Evolutionary conservation across 257 asterid species (phyloP).

Genomic region (Penstemon davidsonii): DNA sequence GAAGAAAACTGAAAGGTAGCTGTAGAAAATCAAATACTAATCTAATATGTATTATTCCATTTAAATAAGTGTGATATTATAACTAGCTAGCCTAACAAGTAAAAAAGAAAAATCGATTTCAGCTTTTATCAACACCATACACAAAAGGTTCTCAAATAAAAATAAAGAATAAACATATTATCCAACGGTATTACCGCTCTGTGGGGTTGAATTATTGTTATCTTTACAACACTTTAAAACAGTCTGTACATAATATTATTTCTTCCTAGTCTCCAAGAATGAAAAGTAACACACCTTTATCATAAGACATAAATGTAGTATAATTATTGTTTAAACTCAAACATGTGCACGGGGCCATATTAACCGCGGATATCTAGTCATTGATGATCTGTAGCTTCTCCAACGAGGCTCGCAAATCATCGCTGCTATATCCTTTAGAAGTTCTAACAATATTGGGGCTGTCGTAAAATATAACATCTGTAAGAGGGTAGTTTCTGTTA

Average conservation of each 20-base stretch:
- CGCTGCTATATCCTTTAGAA: conserved; percentile 46
- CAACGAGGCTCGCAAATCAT: conserved; percentile 52
- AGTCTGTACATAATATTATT: not conserved
- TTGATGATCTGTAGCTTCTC: conserved; percentile 50
- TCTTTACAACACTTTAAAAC: too few relatives aligned
- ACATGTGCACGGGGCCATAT: conserved; percentile 3
- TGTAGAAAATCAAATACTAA: too few relatives aligned
- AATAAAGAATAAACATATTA: too few relatives aligned
- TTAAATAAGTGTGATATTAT: too few relatives aligned
- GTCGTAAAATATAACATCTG: conserved; percentile 66
- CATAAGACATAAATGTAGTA: not conserved
- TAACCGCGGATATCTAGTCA: conserved; percentile 21
- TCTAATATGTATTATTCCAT: too few relatives aligned
- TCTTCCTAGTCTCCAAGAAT: not conserved
- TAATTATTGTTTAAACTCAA: conserved; percentile 17
- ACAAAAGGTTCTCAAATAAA: too few relatives aligned
- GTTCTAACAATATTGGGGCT: conserved; percentile 64
- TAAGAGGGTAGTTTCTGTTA: conserved; percentile 73
- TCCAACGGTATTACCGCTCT: too few relatives aligned
- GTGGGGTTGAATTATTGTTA: not conserved
- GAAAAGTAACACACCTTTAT: conserved; percentile 6
- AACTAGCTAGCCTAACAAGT: too few relatives aligned
- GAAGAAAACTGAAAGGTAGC: too few relatives aligned
- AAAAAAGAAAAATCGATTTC: too few relatives aligned
- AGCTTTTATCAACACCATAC: too few relatives aligned